Conservation (phyloP, 148 eudicot species). For the Rhododendron simsii region DNA sequence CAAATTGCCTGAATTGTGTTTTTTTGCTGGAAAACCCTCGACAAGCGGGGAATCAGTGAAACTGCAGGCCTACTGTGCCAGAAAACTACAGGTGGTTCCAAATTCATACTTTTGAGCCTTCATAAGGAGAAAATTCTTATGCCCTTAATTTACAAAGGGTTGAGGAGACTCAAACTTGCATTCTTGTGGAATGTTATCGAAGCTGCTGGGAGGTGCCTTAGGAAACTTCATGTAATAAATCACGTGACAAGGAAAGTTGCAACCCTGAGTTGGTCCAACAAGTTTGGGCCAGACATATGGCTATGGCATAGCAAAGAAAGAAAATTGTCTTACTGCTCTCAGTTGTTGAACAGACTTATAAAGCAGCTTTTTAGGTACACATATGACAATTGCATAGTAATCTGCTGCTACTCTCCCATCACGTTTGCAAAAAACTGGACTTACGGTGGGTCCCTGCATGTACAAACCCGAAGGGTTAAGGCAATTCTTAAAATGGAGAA, state of each 20-base stretch:
- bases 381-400: conserved; percentile 80
- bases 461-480: conserved; percentile 12
- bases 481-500: conserved; percentile 4
- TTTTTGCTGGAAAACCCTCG: neutral
- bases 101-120: neutral
- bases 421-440: conserved; percentile 76
- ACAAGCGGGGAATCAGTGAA: neutral
- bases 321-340: conserved; percentile 52
- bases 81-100: neutral
- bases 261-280: neutral
- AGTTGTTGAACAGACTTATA: conserved; percentile 83
- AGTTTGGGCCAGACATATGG: neutral
- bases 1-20: neutral
- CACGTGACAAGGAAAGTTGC: neutral
- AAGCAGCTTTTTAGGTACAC: conserved; percentile 86
- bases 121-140: neutral
- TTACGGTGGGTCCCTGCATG: conserved; percentile 86
- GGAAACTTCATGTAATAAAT: neutral
- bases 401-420: conserved; percentile 59
- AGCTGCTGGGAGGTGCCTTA: neutral
- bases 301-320: neutral
- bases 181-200: neutral
- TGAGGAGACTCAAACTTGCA: neutral
- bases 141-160: neutral
- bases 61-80: neutral